These are phyloP conservation scores for Rubus idaeus DNA, from an alignment of 306 rosid species.

Conservation along the genomic window DNA sequence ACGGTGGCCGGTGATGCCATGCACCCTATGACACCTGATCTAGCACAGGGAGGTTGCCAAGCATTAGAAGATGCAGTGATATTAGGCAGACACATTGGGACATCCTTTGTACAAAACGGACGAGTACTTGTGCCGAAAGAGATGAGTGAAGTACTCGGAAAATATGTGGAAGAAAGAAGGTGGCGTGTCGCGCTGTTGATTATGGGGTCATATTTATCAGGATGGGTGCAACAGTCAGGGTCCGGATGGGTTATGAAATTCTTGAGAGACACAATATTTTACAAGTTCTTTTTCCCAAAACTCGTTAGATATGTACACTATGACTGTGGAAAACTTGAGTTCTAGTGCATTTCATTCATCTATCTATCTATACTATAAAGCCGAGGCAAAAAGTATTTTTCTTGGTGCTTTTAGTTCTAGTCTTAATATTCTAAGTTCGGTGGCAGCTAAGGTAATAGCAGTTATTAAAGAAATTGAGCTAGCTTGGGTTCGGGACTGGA, in stretches of 20 bases:
- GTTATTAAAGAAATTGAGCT: no score
- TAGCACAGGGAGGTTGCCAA: conserved; percentile 15
- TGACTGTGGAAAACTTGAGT: neutral
- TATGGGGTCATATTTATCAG: neutral
- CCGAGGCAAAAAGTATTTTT: no score
- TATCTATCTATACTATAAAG: no score
- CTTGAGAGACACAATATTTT: neutral
- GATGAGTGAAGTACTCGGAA: neutral
- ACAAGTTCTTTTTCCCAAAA: neutral
- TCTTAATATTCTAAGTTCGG: no score
- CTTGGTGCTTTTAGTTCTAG: no score
- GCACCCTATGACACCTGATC: conserved; percentile 29
- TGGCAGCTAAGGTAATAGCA: no score
- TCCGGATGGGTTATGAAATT: neutral
- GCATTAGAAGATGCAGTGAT: conserved; percentile 25
- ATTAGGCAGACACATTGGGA: conserved; percentile 10
- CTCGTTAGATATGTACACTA: neutral
- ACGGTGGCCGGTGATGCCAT: conserved; percentile 26
- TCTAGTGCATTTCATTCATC: neutral
- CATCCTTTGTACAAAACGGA: neutral
- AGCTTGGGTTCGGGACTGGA: no score
- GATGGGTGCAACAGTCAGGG: neutral
- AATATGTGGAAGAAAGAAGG: neutral
- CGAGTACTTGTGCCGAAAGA: neutral
- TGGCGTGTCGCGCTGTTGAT: neutral